Conservation (phyloP, 1,284 basidiomycete species). For the Marasmius fiardii region DNA sequence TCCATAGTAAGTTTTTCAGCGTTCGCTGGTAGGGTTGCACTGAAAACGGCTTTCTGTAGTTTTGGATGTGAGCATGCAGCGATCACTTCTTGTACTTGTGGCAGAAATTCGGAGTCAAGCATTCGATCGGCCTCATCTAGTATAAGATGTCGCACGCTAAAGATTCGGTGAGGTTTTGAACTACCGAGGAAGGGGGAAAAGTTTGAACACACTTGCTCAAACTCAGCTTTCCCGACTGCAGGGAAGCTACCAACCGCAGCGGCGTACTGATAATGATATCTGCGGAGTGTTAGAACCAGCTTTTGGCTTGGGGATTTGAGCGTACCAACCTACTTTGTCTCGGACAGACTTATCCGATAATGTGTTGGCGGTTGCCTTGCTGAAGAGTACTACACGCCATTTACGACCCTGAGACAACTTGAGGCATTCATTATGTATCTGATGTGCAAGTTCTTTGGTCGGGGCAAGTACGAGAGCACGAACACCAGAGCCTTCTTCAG, state of each 20-base stretch:
- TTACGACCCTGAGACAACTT: conserved; percentile 81
- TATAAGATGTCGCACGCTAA: conserved; percentile 78
- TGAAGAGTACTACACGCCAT: conserved; percentile 82
- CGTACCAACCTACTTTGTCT: conserved; percentile 68
- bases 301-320: not conserved
- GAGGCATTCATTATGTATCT: conserved; percentile 90
- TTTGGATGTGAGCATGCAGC: conserved; percentile 72
- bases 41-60: conserved; percentile 89
- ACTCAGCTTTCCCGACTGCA: conserved; percentile 66
- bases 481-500: conserved; percentile 54
- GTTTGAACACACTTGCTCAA: conserved; percentile 60
- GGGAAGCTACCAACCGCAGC: conserved; percentile 68
- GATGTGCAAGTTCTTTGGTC: conserved; percentile 94
- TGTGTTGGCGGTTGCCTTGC: conserved; percentile 79
- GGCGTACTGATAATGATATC: conserved; percentile 85
- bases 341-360: conserved; percentile 64
- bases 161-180: conserved; percentile 12
- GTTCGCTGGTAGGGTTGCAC: conserved; percentile 89
- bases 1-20: conserved; percentile 86
- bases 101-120: conserved; percentile 84
- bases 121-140: conserved; percentile 93
- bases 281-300: conserved; percentile 24
- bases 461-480: conserved; percentile 86
- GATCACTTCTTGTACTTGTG: conserved; percentile 88
- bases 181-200: not conserved